Evolutionary conservation across 2,329 filamentous ascomycete species (phyloP).

Genomic region (Fusarium irregulare): DNA sequence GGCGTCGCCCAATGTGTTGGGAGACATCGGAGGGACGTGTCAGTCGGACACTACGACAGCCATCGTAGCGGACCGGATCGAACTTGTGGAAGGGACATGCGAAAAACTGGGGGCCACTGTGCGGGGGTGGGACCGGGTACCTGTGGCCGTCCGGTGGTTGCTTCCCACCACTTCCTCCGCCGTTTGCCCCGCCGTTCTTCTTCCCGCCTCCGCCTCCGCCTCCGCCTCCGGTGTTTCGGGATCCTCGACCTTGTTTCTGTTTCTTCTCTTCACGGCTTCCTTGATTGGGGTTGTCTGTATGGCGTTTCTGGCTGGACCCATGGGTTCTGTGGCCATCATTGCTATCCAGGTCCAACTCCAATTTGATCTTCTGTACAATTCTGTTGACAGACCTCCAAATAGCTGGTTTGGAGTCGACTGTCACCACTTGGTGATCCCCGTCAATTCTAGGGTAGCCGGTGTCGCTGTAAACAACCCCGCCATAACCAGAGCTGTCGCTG

Average conservation of each 20-base stretch:
- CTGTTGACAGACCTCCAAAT: background rate
- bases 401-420: constrained; percentile 2
- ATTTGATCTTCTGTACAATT: background rate
- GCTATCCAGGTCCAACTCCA: background rate
- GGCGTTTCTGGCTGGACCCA: background rate
- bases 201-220: background rate
- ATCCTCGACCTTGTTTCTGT: background rate
- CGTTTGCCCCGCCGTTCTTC: background rate
- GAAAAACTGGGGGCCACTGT: background rate
- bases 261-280: background rate
- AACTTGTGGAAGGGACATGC: constrained; percentile 1
- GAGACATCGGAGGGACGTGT: background rate
- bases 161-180: constrained; percentile 1
- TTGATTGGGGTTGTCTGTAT: background rate
- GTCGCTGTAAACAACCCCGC: background rate
- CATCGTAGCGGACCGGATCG: background rate
- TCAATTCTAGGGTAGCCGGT: background rate
- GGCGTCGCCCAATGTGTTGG: background rate
- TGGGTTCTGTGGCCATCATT: constrained; percentile 1
- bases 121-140: background rate
- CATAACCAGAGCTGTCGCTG: background rate
- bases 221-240: background rate
- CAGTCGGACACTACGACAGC: background rate
- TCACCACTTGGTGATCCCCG: background rate
- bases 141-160: constrained; percentile 3